Percentiles rank a stretch among this genome's conserved stretches.
Conservation (phyloP, 1,284 basidiomycete genomes). For the Lentinus polychrous region DNA sequence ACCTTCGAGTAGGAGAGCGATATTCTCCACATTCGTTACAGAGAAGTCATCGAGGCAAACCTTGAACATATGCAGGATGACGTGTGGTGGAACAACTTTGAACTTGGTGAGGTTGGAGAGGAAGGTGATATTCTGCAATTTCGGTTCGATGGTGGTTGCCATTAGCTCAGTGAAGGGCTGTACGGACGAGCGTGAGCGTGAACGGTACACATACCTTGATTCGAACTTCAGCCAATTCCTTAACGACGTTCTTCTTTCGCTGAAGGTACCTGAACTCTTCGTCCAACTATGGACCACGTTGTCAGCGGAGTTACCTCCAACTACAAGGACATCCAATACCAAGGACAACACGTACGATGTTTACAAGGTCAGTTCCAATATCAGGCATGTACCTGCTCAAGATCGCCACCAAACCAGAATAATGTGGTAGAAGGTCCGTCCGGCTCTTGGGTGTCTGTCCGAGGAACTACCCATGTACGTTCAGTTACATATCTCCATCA, state of each 20-base stretch:
- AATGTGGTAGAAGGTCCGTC: slow-evolving; percentile 89
- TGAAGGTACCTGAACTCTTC: slow-evolving; percentile 98
- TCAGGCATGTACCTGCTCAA: slow-evolving; percentile 93
- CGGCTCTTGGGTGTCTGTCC: slow-evolving; percentile 83
- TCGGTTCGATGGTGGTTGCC: too few relatives aligned
- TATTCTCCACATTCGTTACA: slow-evolving; percentile 88
- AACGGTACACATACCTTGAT: slow-evolving; percentile 63
- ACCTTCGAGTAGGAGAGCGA: slow-evolving; percentile 87
- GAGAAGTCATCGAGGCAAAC: slow-evolving; percentile 95
- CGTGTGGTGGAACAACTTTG: slow-evolving; percentile 84
- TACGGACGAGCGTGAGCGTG: not conserved
- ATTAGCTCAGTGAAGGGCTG: not conserved
- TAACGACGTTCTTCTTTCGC: slow-evolving; percentile 85
- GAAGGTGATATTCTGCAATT: slow-evolving; percentile 84
- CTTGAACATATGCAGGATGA: slow-evolving; percentile 95
- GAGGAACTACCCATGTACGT: slow-evolving; percentile 55
- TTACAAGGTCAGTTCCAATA: slow-evolving; percentile 76
- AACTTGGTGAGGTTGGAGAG: slow-evolving; percentile 94
- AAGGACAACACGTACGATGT: slow-evolving; percentile 50
- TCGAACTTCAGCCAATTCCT: slow-evolving; percentile 80
- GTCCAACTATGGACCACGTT: slow-evolving; percentile 59
- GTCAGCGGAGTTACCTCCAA: too few relatives aligned
- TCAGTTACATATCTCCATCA: not conserved
- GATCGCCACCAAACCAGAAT: slow-evolving; percentile 85
- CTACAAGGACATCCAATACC: too few relatives aligned